Evolutionary conservation across 2,329 filamentous ascomycete species (phyloP), one percentile per base, ranked within the genome.

Genomic region (Aspergillus spinulosporus): DNA sequence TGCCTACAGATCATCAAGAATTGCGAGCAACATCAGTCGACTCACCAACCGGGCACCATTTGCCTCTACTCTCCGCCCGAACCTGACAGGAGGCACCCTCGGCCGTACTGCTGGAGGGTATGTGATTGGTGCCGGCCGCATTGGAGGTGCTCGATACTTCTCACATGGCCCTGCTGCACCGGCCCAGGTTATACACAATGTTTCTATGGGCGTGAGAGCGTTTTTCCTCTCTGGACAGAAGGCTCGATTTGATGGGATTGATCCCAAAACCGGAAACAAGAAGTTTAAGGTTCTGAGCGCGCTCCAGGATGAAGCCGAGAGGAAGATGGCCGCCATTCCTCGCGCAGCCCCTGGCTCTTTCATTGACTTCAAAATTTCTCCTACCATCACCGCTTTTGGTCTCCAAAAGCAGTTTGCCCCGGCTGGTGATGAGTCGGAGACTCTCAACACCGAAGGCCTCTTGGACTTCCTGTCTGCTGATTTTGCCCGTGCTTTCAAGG

Each of bases 161-260:
- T 95, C 91, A 1, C 92, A 97, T 75, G 84, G 86, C 0, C 91
- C 93, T 1, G 88, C 90, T 7, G 85, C 88, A 6, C 92, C 91
- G 39, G 91, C 92, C 1, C 90, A 97, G 72, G 91, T 97, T 46
- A 84, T 97, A 50, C 89, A 94, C 73, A 96, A 96, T 74, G 93
- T 97, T n/a, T 96, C 91, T 9, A 87, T 92, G 65, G 94, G 92
- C 4, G 87, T 97, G 68, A 86, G 94, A 52, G 92, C 92, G 9
- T 97, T 99, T 75, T 88, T 90, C 76, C 81, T 96, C n/a, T 92
- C 89, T 0, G 94, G 94, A 0, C 86, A 96, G 68, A 94, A 92
- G 72, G 87, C 89, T 7, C 88, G 89, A 56, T 97, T 92, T 66
- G 89, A 96, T 71, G 93, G 93, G 8, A 72, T 88, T 43, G 86